Evolutionary conservation across 345 rosid genomes (phyloP), one percentile per base, ranked within the genome.

Genomic region (Stellera chamaejasme): DNA sequence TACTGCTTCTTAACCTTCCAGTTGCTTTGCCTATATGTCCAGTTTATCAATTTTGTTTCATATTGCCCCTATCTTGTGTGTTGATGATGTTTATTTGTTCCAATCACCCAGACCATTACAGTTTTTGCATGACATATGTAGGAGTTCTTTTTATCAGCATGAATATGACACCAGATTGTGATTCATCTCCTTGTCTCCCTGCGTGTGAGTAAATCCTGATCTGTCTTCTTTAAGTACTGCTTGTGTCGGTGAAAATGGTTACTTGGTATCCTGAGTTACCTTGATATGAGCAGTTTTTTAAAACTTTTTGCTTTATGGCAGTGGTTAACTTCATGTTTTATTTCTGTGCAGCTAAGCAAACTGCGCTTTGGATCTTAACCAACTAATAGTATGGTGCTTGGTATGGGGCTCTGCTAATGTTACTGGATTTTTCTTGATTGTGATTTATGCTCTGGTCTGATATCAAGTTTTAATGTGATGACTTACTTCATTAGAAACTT

Each of bases 321-420:
- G 12, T 61, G 2, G 50, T 39, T 45, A 47, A 55, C n/a, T 27
- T 11, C 4, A 32, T 45, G 23, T 23, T 59, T 28, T 16, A 54
- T 52, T 58, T 57, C 58, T 56, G 61, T 75, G 82, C 81, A 85
- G 89, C 43, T 82, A 56, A 72, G 66, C 60, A 63, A 68, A 32
- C 3, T 2, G 39, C 9, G 5, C 39, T 32, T 19, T 51, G 65
- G 56, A 56, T 63, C 54, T 50, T 57, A 25, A 55, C 60, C 58
- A 62, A 68, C 69, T 59, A 66, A 65, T 61, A 74, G 66, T 69
- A 60, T 43, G 36, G 16, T 27, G 53, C 53, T 45, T 11, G n/a
- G 19, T 19, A 57, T 70, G 67, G 47, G 61, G 72, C 49, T 65
- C 25, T 27, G 79, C 72, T 69, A 65, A 65, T 70, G 45, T 64